Base-by-base conservation (phyloP, 1,284 basidiomycete genomes). In the Agroathelia rolfsii region DNA sequence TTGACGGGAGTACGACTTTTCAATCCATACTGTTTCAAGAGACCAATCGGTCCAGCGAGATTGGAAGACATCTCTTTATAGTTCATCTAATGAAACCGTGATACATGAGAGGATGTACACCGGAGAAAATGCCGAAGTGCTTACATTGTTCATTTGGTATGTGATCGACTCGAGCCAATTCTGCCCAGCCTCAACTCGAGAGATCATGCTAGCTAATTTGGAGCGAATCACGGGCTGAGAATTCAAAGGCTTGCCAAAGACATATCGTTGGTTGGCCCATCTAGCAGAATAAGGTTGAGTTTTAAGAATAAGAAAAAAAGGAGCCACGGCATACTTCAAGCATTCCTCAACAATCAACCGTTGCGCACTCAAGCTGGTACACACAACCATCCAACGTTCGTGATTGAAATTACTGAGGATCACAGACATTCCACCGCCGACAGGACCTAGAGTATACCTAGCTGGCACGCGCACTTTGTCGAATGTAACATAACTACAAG, bases 81-180 rank as follows among this genome's bases (percentile, higher is more conserved):
- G 32, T 62, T 65, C 79, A 83, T 83, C 80, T 82, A n/a, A 31
- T 30, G 32, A 16, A 6, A 21, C 12, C 34, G 24, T 24, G 24
- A 23, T 28, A 35, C 24, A 17, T 30, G 11, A 36, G 28, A 27
- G 10, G 28, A 14, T 15, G 13, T 8, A n/a, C 18, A 29, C 13
- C n/a, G 31, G 28, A 28, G 19, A 5, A 23, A 18, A 20, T 19
- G 9, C 23, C 26, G 36, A 28, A 20, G 21, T 17, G 19, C 65
- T 24, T 49, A 90, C 86, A 52, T 92, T 79, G 57, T 82, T 86
- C 90, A 94, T 95, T 55, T 95, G 89, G 52, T 81, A 75, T 1
- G 92, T 94, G 33, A 94, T 66, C 31, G 62, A 70, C 62, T 96
- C 93, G 20, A 93, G 69, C 89, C 89, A 96, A 34, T 77, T 76